Evolutionary conservation across 108 stramenopile genomes (phyloP).

Genomic region (Conticribra guillardii): DNA sequence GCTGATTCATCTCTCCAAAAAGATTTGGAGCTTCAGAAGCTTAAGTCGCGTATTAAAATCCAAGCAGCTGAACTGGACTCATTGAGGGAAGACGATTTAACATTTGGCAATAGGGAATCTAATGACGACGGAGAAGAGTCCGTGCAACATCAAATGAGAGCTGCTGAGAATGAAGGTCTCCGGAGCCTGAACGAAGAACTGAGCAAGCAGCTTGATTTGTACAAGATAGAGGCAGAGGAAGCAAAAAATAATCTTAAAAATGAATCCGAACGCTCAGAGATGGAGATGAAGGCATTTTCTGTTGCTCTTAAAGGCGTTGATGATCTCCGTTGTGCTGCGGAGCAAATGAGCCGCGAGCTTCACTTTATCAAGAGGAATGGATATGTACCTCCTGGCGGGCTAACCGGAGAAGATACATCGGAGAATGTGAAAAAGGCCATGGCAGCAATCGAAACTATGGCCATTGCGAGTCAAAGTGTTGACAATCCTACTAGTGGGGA

Average conservation of each 20-base stretch:
- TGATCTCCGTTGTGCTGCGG: conserved; percentile 48
- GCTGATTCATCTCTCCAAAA: conserved; percentile 44
- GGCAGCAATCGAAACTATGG: conserved; percentile 45
- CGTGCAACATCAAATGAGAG: neutral
- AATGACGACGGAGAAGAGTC: conserved; percentile 16
- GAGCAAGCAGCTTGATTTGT: conserved; percentile 36
- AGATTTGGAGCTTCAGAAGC: conserved; percentile 50
- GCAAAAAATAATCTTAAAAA: conserved; percentile 32
- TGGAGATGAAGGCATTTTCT: conserved; percentile 60
- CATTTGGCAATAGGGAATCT: conserved; percentile 40
- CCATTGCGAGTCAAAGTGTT: conserved; percentile 47
- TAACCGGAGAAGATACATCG: conserved; percentile 38
- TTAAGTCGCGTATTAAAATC: conserved; percentile 31
- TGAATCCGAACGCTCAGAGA: conserved; percentile 45
- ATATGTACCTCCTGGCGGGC: conserved; percentile 43
- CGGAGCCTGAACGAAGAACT: conserved; percentile 41
- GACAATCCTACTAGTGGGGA: conserved; percentile 32
- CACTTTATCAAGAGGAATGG: conserved; percentile 46
- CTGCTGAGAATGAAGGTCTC: conserved; percentile 47
- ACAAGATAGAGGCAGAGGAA: conserved; percentile 38
- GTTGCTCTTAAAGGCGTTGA: conserved; percentile 54
- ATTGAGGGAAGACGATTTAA: conserved; percentile 50
- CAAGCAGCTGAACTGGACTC: conserved; percentile 39
- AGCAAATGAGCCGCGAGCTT: conserved; percentile 52
- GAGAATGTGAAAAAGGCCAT: conserved; percentile 39